phyloP scores from a whole-genome alignment of 768 basidiomycete genomes.

The Kwoniella bestiolae region DNA sequence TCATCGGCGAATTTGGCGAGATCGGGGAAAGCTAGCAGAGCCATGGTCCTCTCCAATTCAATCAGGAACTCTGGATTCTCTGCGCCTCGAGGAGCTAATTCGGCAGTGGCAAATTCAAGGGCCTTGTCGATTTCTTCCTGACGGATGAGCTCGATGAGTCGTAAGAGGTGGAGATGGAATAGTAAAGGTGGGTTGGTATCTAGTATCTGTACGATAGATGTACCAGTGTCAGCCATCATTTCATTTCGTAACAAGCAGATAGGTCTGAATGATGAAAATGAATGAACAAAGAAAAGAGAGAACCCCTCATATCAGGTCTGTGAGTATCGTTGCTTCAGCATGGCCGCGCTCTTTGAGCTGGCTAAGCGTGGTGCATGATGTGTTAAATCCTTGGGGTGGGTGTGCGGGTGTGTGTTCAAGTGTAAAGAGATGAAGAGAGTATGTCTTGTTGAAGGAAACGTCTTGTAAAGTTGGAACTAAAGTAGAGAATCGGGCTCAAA shows the following conservation, averaged over 20 bases:
- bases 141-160: conserved; percentile 91
- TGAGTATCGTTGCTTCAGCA: conserved; percentile 78
- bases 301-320: conserved; percentile 59
- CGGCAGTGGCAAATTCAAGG: conserved; percentile 85
- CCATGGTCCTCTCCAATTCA: conserved; percentile 94
- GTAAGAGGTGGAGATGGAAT: conserved; percentile 94
- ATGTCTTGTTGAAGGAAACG: no score
- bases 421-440: conserved; percentile 8
- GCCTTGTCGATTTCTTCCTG: conserved; percentile 77
- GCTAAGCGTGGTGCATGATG: conserved; percentile 99
- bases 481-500: conserved; percentile 13
- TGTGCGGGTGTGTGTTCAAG: conserved; percentile 3
- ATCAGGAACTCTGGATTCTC: conserved; percentile 90
- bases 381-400: conserved; percentile 73
- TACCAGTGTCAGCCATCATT: neutral
- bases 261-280: conserved; percentile 14
- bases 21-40: conserved; percentile 67
- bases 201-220: conserved; percentile 70
- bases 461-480: conserved; percentile 4
- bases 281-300: conserved; percentile 30
- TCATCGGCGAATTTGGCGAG: conserved; percentile 51
- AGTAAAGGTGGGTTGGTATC: conserved; percentile 92
- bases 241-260: conserved; percentile 6
- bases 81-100: conserved; percentile 91
- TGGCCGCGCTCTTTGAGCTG: conserved; percentile 64